Percentiles rank a stretch among this genome's conserved stretches.
Conservation (phyloP, 164 flowering plant species). For the Chloranthus sessilifolius region DNA sequence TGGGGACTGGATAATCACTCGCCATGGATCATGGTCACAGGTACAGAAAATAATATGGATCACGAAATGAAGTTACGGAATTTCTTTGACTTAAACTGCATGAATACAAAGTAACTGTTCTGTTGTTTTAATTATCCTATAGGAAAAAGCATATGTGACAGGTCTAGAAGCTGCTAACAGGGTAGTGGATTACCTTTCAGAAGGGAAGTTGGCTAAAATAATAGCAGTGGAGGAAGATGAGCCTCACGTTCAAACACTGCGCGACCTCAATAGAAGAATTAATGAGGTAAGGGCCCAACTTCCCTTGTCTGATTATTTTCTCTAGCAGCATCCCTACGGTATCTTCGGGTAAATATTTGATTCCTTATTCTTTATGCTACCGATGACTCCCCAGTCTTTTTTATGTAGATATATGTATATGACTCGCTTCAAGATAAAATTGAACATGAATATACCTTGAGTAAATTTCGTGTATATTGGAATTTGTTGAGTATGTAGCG, state of each 20-base stretch:
- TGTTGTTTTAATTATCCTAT: not conserved
- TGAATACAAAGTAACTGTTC: not conserved
- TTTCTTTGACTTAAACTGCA: not conserved
- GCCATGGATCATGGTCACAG: conserved; percentile 76
- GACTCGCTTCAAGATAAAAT: no score
- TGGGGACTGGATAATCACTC: conserved; percentile 60
- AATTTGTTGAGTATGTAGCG: no score
- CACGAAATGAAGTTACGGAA: no score
- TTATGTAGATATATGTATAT: no score
- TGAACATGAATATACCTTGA: no score
- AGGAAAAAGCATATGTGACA: conserved; percentile 66
- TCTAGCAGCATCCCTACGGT: conserved; percentile 19
- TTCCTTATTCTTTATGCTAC: no score
- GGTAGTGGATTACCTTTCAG: conserved; percentile 49
- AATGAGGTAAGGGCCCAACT: conserved; percentile 42
- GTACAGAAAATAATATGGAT: conserved; percentile 19
- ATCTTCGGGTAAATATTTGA: no score
- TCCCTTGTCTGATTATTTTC: conserved; percentile 44
- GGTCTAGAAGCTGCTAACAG: conserved; percentile 74
- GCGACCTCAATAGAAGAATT: conserved; percentile 43
- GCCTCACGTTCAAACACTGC: conserved; percentile 50
- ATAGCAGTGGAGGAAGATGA: conserved; percentile 61
- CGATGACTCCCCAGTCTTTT: no score
- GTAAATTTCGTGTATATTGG: no score
- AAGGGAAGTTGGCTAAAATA: conserved; percentile 60